Percentiles rank a stretch among this genome's conserved stretches.
Evolutionary conservation across 2,329 filamentous ascomycete species (phyloP).

Genomic region (Pseudogymnoascus pannorum): DNA sequence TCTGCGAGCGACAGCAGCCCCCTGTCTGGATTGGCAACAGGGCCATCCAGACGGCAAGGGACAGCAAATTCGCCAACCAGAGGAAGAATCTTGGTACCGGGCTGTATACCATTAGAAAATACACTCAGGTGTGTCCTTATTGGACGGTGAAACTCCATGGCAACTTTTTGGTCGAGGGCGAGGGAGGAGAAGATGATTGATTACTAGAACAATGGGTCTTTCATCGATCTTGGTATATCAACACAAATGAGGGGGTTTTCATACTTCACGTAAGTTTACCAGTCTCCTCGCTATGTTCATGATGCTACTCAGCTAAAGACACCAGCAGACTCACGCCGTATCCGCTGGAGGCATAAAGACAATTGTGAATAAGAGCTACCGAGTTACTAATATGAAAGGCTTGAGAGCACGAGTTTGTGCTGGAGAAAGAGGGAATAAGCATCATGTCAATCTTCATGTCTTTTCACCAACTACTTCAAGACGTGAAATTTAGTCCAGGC

Average conservation of each 20-base stretch:
- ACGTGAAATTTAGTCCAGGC: neutral
- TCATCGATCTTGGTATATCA: neutral
- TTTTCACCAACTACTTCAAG: neutral
- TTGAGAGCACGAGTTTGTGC: neutral
- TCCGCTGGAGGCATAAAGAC: neutral
- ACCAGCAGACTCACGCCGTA: neutral
- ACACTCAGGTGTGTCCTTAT: slow-evolving; percentile 27
- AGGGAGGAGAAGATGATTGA: slow-evolving; percentile 14
- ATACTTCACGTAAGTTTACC: neutral
- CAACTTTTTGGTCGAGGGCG: slow-evolving; percentile 11
- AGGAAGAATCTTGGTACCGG: slow-evolving; percentile 28
- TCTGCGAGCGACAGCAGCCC: slow-evolving; percentile 22
- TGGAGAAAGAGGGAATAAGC: neutral
- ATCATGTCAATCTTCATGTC: neutral
- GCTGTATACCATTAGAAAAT: slow-evolving; percentile 29
- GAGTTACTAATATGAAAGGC: neutral
- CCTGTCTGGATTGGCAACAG: slow-evolving; percentile 32
- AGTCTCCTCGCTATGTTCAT: neutral
- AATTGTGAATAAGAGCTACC: neutral
- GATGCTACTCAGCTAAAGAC: neutral
- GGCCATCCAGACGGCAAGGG: slow-evolving; percentile 27
- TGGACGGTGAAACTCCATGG: slow-evolving; percentile 24
- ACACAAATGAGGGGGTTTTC: neutral
- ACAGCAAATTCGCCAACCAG: slow-evolving; percentile 28
- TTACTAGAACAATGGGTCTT: slow-evolving; percentile 12